phyloP scores from a whole-genome alignment of 208 protist species.

The Herpetomonas tarakana region DNA sequence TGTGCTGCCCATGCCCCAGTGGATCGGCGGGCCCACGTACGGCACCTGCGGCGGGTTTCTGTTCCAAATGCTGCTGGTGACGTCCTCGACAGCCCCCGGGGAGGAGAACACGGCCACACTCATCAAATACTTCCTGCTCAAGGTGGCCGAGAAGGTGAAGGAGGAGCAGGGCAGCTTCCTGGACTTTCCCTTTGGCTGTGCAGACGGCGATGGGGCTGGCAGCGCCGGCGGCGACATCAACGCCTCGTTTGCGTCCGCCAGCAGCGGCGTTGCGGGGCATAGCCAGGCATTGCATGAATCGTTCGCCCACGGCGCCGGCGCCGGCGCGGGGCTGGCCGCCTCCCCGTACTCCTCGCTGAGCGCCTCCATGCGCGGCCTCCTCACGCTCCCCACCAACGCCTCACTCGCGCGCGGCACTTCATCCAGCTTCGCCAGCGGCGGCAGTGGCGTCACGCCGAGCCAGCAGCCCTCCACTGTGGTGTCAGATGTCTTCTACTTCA shows the following conservation, averaged over 20 bases:
- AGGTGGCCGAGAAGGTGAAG: constrained; percentile 48
- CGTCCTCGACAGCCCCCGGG: constrained; percentile 31
- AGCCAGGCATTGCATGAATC: not conserved
- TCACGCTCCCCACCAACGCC: not conserved
- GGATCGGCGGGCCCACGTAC: constrained; percentile 58
- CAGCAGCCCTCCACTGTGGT: not conserved
- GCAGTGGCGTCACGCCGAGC: not conserved
- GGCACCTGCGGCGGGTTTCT: constrained; percentile 75
- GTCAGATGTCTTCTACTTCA: constrained; percentile 72
- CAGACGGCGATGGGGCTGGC: not conserved
- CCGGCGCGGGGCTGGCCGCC: not conserved
- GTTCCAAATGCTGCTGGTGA: constrained; percentile 75
- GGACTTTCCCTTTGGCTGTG: not conserved
- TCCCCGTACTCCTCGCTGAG: not conserved
- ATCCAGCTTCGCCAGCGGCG: not conserved
- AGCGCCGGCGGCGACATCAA: not conserved
- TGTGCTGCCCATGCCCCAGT: constrained; percentile 36
- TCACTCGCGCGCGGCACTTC: not conserved
- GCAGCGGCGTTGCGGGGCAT: not conserved
- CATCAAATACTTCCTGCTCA: constrained; percentile 60
- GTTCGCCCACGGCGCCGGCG: not conserved
- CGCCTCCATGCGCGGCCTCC: not conserved
- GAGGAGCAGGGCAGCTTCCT: constrained; percentile 26
- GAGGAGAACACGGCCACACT: constrained; percentile 52
- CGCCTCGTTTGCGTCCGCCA: not conserved